These are phyloP conservation scores for Aspergillus fischeri DNA, from an alignment of 2,329 filamentous ascomycete genomes.

Conservation along the genomic window DNA sequence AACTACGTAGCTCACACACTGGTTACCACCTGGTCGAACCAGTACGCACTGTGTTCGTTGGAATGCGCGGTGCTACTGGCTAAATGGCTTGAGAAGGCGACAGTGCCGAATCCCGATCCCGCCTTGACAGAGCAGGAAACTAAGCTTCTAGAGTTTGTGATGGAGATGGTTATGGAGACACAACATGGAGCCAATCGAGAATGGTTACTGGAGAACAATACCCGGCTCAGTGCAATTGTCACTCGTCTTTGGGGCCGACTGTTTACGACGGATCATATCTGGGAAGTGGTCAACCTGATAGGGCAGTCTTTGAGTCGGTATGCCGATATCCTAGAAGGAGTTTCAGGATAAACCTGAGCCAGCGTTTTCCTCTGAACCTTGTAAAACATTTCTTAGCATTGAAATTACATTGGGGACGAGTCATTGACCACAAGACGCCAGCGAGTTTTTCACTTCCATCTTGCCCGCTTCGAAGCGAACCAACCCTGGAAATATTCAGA, in stretches of 20 bases:
- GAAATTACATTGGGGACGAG: not conserved
- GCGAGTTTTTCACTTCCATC: not conserved
- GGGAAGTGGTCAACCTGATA: conserved; percentile 34
- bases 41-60: conserved; percentile 53
- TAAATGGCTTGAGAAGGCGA: conserved; percentile 40
- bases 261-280: conserved; percentile 35
- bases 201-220: conserved; percentile 31
- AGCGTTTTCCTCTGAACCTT: not conserved
- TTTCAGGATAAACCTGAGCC: not conserved
- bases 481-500: not conserved
- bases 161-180: conserved; percentile 35
- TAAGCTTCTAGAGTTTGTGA: conserved; percentile 31
- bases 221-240: conserved; percentile 28
- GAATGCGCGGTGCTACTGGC: conserved; percentile 54
- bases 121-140: conserved; percentile 29
- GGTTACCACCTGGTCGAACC: conserved; percentile 55
- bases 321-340: conserved; percentile 26
- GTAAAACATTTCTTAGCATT: not conserved
- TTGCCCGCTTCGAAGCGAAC: not conserved
- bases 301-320: conserved; percentile 31
- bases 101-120: conserved; percentile 21
- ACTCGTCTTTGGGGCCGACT: conserved; percentile 32
- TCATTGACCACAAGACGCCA: not conserved
- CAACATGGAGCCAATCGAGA: conserved; percentile 28
- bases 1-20: conserved; percentile 54